phyloP scores from a whole-genome alignment of 2,329 filamentous ascomycete genomes.

The Neofusicoccum laricinum region DNA sequence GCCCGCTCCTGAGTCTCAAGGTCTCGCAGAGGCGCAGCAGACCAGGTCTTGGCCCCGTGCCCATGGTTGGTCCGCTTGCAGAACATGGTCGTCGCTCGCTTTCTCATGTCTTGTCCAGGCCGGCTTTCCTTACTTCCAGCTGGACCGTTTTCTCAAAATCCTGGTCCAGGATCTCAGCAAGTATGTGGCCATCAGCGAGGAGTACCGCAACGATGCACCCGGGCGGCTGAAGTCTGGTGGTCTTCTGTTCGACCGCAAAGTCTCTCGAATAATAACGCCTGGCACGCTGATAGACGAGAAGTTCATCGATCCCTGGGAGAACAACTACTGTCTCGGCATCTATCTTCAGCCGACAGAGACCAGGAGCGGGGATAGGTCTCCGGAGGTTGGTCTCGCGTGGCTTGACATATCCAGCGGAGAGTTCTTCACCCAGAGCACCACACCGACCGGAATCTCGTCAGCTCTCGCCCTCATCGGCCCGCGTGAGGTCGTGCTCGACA shows the following conservation, averaged over 20 bases:
- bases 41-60: slow-evolving; percentile 60
- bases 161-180: slow-evolving; percentile 87
- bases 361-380: neutral
- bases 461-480: slow-evolving; percentile 79
- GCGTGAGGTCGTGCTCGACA: slow-evolving; percentile 77
- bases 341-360: slow-evolving; percentile 50
- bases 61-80: slow-evolving; percentile 65
- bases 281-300: slow-evolving; percentile 96
- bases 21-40: slow-evolving; percentile 75
- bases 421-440: slow-evolving; percentile 80
- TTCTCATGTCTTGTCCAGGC: slow-evolving; percentile 51
- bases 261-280: slow-evolving; percentile 85
- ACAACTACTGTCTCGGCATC: slow-evolving; percentile 87
- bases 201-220: slow-evolving; percentile 72
- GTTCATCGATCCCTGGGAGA: slow-evolving; percentile 91
- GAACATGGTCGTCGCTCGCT: neutral
- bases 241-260: slow-evolving; percentile 77
- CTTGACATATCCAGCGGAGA: slow-evolving; percentile 92
- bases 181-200: slow-evolving; percentile 91
- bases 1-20: slow-evolving; percentile 82
- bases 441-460: slow-evolving; percentile 70
- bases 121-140: slow-evolving; percentile 88
- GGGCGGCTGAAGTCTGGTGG: slow-evolving; percentile 73
- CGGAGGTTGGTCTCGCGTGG: slow-evolving; percentile 71
- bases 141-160: slow-evolving; percentile 89